Conservation (phyloP, 163 green algal genomes). For the Chloromonas sp. region DNA sequence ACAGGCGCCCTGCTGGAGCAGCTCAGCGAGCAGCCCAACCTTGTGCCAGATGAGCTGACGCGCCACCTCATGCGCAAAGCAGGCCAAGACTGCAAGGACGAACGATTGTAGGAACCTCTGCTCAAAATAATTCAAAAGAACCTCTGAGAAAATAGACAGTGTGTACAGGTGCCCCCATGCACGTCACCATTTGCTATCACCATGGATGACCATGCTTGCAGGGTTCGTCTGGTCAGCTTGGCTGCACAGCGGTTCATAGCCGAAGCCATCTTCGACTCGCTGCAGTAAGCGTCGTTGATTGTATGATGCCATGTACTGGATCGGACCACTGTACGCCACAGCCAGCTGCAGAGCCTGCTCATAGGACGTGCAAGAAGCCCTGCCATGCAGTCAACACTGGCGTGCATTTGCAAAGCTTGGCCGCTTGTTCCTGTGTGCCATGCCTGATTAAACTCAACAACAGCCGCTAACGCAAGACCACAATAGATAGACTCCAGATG, state of each 20-base stretch:
- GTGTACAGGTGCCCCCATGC: too few relatives aligned
- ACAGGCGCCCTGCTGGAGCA: conserved; percentile 9
- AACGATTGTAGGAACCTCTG: conserved; percentile 22
- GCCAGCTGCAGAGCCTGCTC: too few relatives aligned
- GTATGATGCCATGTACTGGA: neutral
- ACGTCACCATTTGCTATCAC: too few relatives aligned
- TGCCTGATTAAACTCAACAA: too few relatives aligned
- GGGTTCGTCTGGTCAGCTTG: conserved; percentile 53
- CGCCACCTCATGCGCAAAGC: conserved; percentile 35
- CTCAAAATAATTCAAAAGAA: neutral
- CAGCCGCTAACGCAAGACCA: too few relatives aligned
- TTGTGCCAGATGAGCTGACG: conserved; percentile 57
- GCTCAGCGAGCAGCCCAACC: conserved; percentile 9
- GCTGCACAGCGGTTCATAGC: conserved; percentile 55
- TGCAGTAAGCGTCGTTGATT: conserved; percentile 21
- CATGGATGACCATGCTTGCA: conserved; percentile 8
- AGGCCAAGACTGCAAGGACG: conserved; percentile 45
- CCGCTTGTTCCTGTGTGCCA: too few relatives aligned
- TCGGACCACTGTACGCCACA: neutral
- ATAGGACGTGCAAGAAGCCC: too few relatives aligned
- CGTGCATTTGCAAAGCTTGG: too few relatives aligned
- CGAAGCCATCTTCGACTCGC: conserved; percentile 44
- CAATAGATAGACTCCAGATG: too few relatives aligned
- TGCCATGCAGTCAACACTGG: too few relatives aligned
- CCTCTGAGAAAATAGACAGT: too few relatives aligned